A percentile compares a stretch with the other conserved stretches of the same genome.
These are phyloP conservation scores for Vicia faba DNA, from an alignment of 306 rosid species.

Conservation along the genomic window DNA sequence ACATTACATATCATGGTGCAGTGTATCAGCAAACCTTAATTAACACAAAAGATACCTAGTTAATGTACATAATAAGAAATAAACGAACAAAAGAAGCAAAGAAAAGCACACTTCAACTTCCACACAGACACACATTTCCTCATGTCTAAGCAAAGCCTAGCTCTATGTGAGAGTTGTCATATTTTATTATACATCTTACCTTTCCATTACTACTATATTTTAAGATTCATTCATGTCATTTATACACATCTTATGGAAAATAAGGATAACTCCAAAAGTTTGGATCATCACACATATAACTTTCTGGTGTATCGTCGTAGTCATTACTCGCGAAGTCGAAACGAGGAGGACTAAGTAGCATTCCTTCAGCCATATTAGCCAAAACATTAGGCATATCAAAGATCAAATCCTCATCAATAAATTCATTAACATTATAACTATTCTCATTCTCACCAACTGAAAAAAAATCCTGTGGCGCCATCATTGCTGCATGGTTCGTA, in stretches of 20 bases:
- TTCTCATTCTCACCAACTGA: neutral
- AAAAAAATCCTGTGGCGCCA: neutral
- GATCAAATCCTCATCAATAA: constrained; percentile 83
- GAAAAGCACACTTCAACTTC: constrained; percentile 11
- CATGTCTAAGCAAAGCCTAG: constrained; percentile 40
- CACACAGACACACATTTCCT: constrained; percentile 33
- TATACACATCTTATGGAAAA: neutral
- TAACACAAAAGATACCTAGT: neutral
- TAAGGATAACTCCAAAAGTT: constrained; percentile 57
- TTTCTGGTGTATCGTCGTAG: neutral
- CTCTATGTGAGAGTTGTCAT: constrained; percentile 41
- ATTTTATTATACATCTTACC: constrained; percentile 36
- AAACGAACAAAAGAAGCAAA: constrained; percentile 10
- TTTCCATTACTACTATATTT: neutral
- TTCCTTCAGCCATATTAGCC: constrained; percentile 84
- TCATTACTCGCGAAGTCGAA: constrained; percentile 40
- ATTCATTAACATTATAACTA: constrained; percentile 30
- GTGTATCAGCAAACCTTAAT: constrained; percentile 18
- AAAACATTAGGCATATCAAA: constrained; percentile 89
- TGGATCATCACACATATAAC: constrained; percentile 22
- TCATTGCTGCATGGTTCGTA: neutral
- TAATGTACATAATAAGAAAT: constrained; percentile 36
- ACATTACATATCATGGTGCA: constrained; percentile 17
- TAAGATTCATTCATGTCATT: constrained; percentile 4
- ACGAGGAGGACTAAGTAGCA: constrained; percentile 95